phyloP scores from a whole-genome alignment of 1,284 basidiomycete species.

The Moesziomyces sp. region DNA sequence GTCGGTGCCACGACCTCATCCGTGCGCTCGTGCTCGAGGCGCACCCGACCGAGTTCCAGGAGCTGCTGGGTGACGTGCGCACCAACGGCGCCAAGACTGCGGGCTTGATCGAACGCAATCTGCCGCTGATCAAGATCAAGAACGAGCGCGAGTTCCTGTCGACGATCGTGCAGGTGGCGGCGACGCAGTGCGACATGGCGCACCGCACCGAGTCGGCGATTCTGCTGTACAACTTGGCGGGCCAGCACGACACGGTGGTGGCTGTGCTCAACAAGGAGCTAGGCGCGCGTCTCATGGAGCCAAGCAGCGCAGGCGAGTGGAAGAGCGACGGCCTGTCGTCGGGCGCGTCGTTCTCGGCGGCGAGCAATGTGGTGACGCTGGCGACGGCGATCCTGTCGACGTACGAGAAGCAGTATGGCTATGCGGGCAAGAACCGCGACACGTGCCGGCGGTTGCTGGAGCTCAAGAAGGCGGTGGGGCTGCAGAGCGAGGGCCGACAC shows the following conservation, averaged over 20 bases:
- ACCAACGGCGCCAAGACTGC: conserved; percentile 87
- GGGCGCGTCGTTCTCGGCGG: conserved; percentile 72
- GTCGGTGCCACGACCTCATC: conserved; percentile 85
- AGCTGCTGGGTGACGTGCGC: conserved; percentile 88
- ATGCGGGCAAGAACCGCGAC: conserved; percentile 79
- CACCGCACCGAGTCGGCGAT: conserved; percentile 86
- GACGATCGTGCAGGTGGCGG: conserved; percentile 83
- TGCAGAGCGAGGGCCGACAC: conserved; percentile 78
- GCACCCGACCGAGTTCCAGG: conserved; percentile 76
- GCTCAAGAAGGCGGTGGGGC: conserved; percentile 83
- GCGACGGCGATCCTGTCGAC: conserved; percentile 85
- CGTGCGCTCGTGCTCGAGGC: conserved; percentile 87
- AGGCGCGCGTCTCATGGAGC: conserved; percentile 73
- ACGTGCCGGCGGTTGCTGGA: conserved; percentile 76
- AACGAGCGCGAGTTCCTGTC: conserved; percentile 80
- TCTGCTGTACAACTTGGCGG: conserved; percentile 93
- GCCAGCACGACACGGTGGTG: conserved; percentile 88
- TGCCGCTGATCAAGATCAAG: conserved; percentile 79
- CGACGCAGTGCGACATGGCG: conserved; percentile 77
- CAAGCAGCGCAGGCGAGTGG: conserved; percentile 42
- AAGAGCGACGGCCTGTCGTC: conserved; percentile 36
- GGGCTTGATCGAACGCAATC: conserved; percentile 86
- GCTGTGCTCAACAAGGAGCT: conserved; percentile 87
- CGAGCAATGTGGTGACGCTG: conserved; percentile 78
- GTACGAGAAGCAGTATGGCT: conserved; percentile 79